A percentile compares a stretch with the other conserved stretches of the same genome.
phyloP scores from a whole-genome alignment of 2,329 filamentous ascomycete species.

The Exutisphaerella laricina region DNA sequence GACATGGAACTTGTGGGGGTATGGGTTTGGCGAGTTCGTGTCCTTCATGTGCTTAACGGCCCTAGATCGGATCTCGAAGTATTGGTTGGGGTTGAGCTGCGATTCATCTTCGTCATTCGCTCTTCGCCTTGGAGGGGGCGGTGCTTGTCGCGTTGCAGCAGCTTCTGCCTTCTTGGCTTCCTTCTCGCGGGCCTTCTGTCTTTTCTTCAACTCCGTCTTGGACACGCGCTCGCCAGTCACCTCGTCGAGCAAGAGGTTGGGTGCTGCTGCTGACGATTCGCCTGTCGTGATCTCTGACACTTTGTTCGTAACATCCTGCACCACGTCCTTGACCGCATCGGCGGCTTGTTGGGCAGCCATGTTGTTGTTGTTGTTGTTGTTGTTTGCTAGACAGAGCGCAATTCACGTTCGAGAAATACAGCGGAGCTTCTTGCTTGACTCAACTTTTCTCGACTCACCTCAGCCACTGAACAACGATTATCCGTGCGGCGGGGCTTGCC shows the following conservation, averaged over 20 bases:
- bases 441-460: too few relatives aligned
- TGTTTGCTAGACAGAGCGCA: too few relatives aligned
- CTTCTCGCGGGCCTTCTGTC: conserved; percentile 82
- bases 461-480: too few relatives aligned
- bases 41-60: conserved; percentile 70
- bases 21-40: conserved; percentile 71
- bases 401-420: too few relatives aligned
- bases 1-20: conserved; percentile 90
- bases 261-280: conserved; percentile 23
- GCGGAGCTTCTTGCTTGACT: too few relatives aligned
- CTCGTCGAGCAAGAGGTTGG: conserved; percentile 75
- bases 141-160: conserved; percentile 59
- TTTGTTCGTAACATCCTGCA: conserved; percentile 32
- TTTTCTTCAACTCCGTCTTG: conserved; percentile 71
- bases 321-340: conserved; percentile 35
- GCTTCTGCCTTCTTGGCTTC: conserved; percentile 87
- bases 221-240: conserved; percentile 78
- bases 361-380: conserved; percentile 15
- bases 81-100: conserved; percentile 76
- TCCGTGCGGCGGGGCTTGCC: too few relatives aligned
- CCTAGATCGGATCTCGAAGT: conserved; percentile 92
- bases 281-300: conserved; percentile 32
- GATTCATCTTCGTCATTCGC: conserved; percentile 61
- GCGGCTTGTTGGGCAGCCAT: conserved; percentile 34
- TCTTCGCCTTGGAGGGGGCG: conserved; percentile 55